Base-by-base conservation (phyloP, 2,329 filamentous ascomycete genomes). In the Colletotrichum graminicola region DNA sequence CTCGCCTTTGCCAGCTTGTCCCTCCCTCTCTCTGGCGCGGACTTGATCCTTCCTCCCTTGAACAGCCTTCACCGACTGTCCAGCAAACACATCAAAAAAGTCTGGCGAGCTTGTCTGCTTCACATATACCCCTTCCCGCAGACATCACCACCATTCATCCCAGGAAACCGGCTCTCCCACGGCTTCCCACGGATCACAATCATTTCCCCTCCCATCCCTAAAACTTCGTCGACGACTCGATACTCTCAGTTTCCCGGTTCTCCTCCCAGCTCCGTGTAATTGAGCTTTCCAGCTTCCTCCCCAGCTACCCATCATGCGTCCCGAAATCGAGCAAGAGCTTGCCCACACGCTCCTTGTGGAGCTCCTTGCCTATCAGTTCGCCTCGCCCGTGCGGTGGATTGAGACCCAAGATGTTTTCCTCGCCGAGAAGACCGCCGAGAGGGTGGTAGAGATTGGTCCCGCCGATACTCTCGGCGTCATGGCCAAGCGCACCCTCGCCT, bases 351-450 rank as follows among this genome's bases (percentile, higher is more conserved):
- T 99, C 84, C 93, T 99, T 81, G 94, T 99, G 76, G 96, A 99
- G 91, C 93, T 99, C 75, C 91, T 99, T 77, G 96, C 96, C 87
- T 99, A 98, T 85, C 96, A 99, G 82, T 99, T 99, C 83, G 96
- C 96, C 78, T 98, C 95, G 66, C 96, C 96, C 62, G 96, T 99
- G 78, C 92, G 96, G 91, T 99, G 96, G 96, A 99, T 99, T 84
- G 96, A 99, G 86, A 99, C 96, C 66, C 96, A 99, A 85, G 96
- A 99, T 95, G 96, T 99, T 78, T 96, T 99, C 79, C 93, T 99
- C 77, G 95, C 93, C 75, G 94, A 98, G 84, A 96, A 97, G 86
- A 93, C 91, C 63, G 97, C 96, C 62, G 96, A 99, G 88, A 92
- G 96, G 80, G 97, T 99, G 80, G 96, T 99, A 78, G 96, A 99